These are phyloP conservation scores for Podaxis carcinomalis DNA, from an alignment of 768 basidiomycete genomes.

Conservation along the genomic window DNA sequence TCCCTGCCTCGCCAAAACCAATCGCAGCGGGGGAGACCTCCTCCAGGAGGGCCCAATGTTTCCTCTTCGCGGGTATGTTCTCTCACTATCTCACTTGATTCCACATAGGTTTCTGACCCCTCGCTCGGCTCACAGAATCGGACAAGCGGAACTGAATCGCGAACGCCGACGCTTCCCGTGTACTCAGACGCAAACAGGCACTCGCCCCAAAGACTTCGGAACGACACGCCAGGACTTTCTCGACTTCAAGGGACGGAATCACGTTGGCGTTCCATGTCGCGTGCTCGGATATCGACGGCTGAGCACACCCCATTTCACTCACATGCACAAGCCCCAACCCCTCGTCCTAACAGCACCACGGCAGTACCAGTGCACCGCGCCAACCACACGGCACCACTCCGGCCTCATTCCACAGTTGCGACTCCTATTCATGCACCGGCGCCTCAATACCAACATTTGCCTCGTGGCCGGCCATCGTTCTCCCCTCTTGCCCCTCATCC, in stretches of 20 bases:
- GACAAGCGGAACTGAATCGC: neutral
- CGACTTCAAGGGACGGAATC: neutral
- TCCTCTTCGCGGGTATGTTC: neutral
- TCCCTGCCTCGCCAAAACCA: neutral
- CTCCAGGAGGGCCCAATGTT: neutral
- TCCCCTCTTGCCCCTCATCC: too few species aligned
- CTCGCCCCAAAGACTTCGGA: neutral
- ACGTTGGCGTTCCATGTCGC: neutral
- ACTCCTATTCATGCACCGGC: too few species aligned
- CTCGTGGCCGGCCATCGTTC: too few species aligned
- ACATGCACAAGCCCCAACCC: neutral
- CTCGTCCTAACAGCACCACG: neutral
- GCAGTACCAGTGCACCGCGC: too few species aligned
- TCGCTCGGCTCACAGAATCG: neutral
- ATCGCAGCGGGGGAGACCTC: neutral
- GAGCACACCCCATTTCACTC: neutral
- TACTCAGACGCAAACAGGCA: neutral
- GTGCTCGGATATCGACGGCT: neutral
- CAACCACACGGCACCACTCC: too few species aligned
- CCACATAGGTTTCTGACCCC: neutral
- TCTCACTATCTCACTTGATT: neutral
- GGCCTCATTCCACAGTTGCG: too few species aligned
- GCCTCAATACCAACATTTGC: too few species aligned
- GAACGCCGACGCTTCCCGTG: neutral
- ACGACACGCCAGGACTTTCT: neutral